phyloP scores from a whole-genome alignment of 1,284 basidiomycete species.

The Gymnopus androsaceus region DNA sequence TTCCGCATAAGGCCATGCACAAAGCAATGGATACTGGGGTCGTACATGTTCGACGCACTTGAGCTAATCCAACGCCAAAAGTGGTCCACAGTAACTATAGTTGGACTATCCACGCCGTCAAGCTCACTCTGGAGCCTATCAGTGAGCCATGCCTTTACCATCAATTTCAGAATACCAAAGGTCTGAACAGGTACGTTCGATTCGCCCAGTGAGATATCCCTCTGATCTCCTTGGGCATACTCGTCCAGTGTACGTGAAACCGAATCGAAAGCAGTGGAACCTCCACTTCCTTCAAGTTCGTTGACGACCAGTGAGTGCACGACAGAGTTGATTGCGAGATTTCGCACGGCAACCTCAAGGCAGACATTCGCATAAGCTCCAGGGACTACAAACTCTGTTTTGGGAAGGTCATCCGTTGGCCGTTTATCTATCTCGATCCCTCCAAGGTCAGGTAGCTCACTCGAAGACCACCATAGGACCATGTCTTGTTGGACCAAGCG shows the following conservation, averaged over 20 bases:
- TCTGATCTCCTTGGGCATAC: conserved; percentile 80
- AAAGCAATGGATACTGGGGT: conserved; percentile 93
- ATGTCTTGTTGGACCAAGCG: conserved; percentile 86
- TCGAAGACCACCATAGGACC: conserved; percentile 95
- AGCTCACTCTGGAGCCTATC: conserved; percentile 76
- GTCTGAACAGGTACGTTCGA: conserved; percentile 89
- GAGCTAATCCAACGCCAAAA: conserved; percentile 98
- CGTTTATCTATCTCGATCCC: conserved; percentile 89
- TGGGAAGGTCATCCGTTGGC: conserved; percentile 77
- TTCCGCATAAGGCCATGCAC: conserved; percentile 97
- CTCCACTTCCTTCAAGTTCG: conserved; percentile 93
- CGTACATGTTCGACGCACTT: conserved; percentile 84
- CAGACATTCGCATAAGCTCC: conserved; percentile 95
- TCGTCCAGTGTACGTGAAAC: conserved; percentile 91
- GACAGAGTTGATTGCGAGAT: conserved; percentile 93
- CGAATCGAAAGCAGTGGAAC: conserved; percentile 91
- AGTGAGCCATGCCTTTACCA: conserved; percentile 93
- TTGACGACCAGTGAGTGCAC: conserved; percentile 94
- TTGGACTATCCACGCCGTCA: conserved; percentile 61
- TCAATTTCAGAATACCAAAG: conserved; percentile 83
- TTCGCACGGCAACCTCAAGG: conserved; percentile 86
- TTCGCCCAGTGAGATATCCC: conserved; percentile 86
- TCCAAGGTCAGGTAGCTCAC: conserved; percentile 90
- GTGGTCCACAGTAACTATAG: conserved; percentile 78
- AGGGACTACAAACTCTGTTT: conserved; percentile 83